Conservation (phyloP, 139 green algal genomes). For the Chlamydomonas sp. region DNA sequence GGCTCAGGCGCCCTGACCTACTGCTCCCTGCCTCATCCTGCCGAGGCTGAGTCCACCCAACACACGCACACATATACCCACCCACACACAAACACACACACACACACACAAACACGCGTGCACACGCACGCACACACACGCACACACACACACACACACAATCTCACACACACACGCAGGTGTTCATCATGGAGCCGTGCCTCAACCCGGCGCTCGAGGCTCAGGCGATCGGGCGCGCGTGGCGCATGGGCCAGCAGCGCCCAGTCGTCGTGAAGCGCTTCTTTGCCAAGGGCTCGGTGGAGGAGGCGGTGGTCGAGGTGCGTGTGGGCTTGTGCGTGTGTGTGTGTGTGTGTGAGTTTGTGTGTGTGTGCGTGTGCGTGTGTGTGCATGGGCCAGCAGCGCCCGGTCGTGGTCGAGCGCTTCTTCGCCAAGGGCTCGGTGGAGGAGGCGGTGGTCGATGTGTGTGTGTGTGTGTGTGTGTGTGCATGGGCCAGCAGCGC, state of each 20-base stretch:
- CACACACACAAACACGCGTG: too few relatives aligned
- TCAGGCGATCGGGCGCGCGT: slow-evolving; percentile 64
- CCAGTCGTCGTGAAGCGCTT: slow-evolving; percentile 56
- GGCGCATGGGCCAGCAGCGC: slow-evolving; percentile 70
- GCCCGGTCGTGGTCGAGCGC: slow-evolving; percentile 51
- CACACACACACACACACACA: too few relatives aligned
- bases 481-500: background rate
- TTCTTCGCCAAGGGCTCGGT: slow-evolving; percentile 26
- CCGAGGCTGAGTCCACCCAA: background rate
- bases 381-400: slow-evolving; percentile 62
- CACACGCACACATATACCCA: too few relatives aligned
- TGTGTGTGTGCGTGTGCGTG: too few relatives aligned
- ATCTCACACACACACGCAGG: slow-evolving; percentile 38
- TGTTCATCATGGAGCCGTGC: slow-evolving; percentile 69
- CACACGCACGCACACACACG: background rate
- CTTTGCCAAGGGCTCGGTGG: background rate
- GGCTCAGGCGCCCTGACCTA: too few relatives aligned
- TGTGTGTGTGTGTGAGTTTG: too few relatives aligned
- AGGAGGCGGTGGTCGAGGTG: too few relatives aligned
- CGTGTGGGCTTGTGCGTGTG: too few relatives aligned
- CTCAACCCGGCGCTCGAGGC: slow-evolving; percentile 77
- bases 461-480: background rate
- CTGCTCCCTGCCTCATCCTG: background rate
- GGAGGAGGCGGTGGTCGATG: slow-evolving; percentile 7
- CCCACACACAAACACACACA: too few relatives aligned